Evolutionary conservation across 108 stramenopile species (phyloP), one percentile per base, ranked within the genome.

Genomic region (Pseudonitzschia delicatissima): DNA sequence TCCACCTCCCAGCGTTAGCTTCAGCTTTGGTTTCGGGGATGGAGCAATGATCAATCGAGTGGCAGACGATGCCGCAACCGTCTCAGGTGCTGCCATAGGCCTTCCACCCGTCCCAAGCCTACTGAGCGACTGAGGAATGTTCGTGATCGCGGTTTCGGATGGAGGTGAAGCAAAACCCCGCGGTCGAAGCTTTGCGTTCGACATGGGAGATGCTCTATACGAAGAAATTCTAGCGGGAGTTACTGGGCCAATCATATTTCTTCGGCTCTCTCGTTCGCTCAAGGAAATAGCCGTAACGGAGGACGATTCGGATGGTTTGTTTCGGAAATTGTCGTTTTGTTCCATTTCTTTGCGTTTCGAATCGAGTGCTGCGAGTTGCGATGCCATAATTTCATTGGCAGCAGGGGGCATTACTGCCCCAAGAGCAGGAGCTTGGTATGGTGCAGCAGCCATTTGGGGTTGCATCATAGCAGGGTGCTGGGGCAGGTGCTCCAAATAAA

Each of bases 301-400:
- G 12, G 73, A 64, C 1, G 42, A 64, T 31, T 61, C 48, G 2
- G 61, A 8, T 40, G 82, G 50, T 62, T 77, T 76, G 17, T 81
- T 84, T 44, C 87, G 70, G 81, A 88, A 93, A 13, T 82, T 83
- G 40, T 90, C 84, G 0, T 65, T 52, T 50, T 89, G 72, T 68
- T 90, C 84, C 61, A 90, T 42, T 72, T 91, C 85, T 64, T 90
- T 85, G 29, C 72, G 76, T 69, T 90, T 84, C 26, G 77, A 79
- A 33, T 90, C 87, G 3, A 95, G 64, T 45, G 88, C 87, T 25
- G 86, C 86, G 27, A 95, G 53, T 76, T 90, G 86, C 45, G 89
- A 79, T 34, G 79, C 81, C 17, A 92, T 68, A 3, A 86, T 59
- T 51, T 86, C 87, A 42, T 88, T 85, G 15, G 84, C 82, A 8